These are phyloP conservation scores for Fagus crenata DNA, from an alignment of 306 rosid species.

Conservation along the genomic window DNA sequence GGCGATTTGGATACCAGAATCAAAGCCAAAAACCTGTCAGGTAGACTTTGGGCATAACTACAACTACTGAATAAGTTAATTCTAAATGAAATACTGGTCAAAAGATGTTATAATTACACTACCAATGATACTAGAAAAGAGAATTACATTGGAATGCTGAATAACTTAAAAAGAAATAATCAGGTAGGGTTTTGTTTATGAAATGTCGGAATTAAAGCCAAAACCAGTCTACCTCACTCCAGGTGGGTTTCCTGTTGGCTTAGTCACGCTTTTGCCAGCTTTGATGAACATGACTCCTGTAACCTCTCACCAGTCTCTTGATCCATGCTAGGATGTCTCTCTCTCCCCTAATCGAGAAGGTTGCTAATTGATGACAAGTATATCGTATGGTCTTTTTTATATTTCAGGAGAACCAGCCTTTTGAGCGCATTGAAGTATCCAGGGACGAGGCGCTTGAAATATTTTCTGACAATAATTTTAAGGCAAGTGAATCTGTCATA, in stretches of 20 bases:
- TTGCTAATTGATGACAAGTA: background rate
- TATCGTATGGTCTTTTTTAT: constrained; percentile 5
- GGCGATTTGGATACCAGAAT: too few species aligned
- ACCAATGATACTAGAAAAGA: background rate
- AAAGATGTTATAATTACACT: background rate
- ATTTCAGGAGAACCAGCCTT: constrained; percentile 81
- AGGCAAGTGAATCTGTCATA: constrained; percentile 51
- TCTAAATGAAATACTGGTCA: too few species aligned
- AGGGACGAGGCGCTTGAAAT: constrained; percentile 84
- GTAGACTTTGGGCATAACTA: too few species aligned
- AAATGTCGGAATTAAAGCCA: background rate
- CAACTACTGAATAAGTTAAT: too few species aligned
- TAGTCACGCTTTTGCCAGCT: background rate
- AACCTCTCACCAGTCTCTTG: background rate
- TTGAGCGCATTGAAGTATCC: constrained; percentile 92
- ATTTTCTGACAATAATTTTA: constrained; percentile 78
- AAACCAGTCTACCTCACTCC: background rate
- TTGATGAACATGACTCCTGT: background rate
- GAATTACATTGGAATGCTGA: background rate
- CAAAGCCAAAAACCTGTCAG: too few species aligned
- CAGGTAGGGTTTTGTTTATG: background rate
- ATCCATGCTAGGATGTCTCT: background rate
- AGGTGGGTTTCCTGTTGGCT: background rate
- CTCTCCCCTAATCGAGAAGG: background rate
- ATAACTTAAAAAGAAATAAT: background rate